Conservation (phyloP, 1,284 basidiomycete genomes). For the Taiwanofungus camphoratus region DNA sequence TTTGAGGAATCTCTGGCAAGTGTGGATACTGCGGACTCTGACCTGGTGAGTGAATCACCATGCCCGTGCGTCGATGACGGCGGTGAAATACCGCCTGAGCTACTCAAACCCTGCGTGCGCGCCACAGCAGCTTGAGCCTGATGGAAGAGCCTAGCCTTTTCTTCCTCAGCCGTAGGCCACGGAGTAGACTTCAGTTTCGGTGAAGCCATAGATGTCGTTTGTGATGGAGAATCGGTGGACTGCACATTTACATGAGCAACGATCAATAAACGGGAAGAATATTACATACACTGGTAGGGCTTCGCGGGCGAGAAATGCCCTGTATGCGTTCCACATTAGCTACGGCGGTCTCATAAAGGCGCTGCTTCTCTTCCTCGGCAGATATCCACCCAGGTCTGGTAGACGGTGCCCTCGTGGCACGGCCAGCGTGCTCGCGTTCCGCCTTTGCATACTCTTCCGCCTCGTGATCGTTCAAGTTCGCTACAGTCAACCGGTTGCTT, state of each 20-base stretch:
- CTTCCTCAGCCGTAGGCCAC: conserved; percentile 68
- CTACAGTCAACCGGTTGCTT: conserved; percentile 21
- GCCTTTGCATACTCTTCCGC: conserved; percentile 20
- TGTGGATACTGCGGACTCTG: not conserved
- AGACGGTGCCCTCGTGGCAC: conserved; percentile 1
- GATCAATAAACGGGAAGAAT: not conserved
- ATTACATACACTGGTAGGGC: conserved; percentile 11
- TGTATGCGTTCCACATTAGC: conserved; percentile 55
- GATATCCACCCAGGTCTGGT: conserved; percentile 35
- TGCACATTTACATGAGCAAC: not conserved
- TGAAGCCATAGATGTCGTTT: conserved; percentile 3
- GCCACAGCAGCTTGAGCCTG: conserved; percentile 54
- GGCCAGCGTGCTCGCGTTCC: conserved; percentile 12
- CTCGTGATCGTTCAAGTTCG: conserved; percentile 24
- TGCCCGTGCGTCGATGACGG: conserved; percentile 29
- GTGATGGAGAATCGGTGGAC: conserved; percentile 6
- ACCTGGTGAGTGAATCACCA: conserved; percentile 2
- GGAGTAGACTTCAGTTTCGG: conserved; percentile 2
- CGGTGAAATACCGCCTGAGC: conserved; percentile 7
- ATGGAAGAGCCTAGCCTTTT: conserved; percentile 64
- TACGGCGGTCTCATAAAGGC: conserved; percentile 61
- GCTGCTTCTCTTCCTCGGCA: conserved; percentile 64
- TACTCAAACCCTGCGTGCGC: conserved; percentile 11
- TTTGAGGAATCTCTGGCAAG: not conserved
- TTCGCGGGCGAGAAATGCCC: conserved; percentile 27